Evolutionary conservation across 1,284 basidiomycete species (phyloP), one percentile per base, ranked within the genome.

Genomic region (Boletus hoseneyae): DNA sequence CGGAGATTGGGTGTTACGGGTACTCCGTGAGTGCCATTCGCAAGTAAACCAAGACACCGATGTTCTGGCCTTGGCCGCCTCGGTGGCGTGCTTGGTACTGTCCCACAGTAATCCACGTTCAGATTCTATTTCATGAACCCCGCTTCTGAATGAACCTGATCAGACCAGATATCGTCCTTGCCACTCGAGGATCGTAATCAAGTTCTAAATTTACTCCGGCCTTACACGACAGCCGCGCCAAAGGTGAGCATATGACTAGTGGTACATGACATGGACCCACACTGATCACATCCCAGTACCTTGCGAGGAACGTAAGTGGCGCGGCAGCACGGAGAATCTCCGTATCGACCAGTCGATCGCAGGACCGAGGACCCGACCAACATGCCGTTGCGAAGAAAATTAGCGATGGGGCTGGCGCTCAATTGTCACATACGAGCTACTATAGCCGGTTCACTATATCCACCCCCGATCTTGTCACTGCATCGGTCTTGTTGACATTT

Each of bases 401-500:
- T 48, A 48, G 47, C 43, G 52, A 53, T 25, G 44, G 41, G 45
- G 46, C 19, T 45, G 43, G 50, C 50, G 39, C 42, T 45, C 53
- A 54, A 45, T 40, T 45, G 34, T 34, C 46, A 44, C 52, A 51
- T 1, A 48, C 55, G 45, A 57, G 46, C 34, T 66, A 66, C 41
- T 59, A 58, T 43, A 53, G 51, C 47, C 52, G 49, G 38, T 57
- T 62, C 50, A 45, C 45, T n/a, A 48, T 63, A 51, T 49, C 57
- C 25, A 62, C 64, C 34, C 75, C 76, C 9, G 65, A 71, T 56
- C 67, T 71, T 41, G 58, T 62, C 3, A 69, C 67, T 11, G 70
- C 76, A 12, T 74, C 79, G 21, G 74, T 80, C 45, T 73, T 77
- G 43, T 55, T 83, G 51, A 74, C 71, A 9, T 79, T 77, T 53